Percentiles rank a stretch among this genome's conserved stretches.
These are phyloP conservation scores for Xylaria arbuscula DNA, from an alignment of 2,329 filamentous ascomycete species.

Conservation along the genomic window DNA sequence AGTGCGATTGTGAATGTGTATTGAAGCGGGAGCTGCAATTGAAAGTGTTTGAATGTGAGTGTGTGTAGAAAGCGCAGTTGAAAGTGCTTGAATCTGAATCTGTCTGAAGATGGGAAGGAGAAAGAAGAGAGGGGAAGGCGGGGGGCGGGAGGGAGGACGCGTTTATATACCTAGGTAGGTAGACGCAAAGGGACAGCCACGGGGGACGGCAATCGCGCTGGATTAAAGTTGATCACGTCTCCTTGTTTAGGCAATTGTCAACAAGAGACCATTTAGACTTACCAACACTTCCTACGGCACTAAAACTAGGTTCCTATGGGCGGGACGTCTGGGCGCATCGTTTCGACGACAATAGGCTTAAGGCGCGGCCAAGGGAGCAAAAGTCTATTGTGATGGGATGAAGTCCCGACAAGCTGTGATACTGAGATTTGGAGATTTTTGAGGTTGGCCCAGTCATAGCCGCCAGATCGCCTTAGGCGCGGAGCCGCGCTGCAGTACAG, in stretches of 20 bases:
- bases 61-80: neutral
- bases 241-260: conserved; percentile 14
- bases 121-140: conserved; percentile 1
- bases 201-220: neutral
- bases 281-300: conserved; percentile 14
- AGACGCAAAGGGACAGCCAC: neutral
- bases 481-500: conserved; percentile 18
- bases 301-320: neutral
- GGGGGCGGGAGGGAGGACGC: neutral
- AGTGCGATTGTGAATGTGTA: too few relatives aligned
- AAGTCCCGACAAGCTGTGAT: conserved; percentile 18
- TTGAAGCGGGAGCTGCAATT: too few relatives aligned
- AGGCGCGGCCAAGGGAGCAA: neutral
- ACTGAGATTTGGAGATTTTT: conserved; percentile 30
- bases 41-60: conserved; percentile 14
- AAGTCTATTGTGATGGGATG: conserved; percentile 6
- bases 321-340: neutral
- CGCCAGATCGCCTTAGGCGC: conserved; percentile 24
- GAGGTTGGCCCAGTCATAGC: conserved; percentile 29
- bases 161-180: conserved; percentile 1
- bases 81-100: too few relatives aligned
- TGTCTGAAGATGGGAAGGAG: too few relatives aligned
- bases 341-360: neutral
- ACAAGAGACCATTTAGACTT: conserved; percentile 19
- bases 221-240: conserved; percentile 7